Base-by-base conservation (phyloP, 2,329 filamentous ascomycete genomes). In the Phyllachora maydis region DNA sequence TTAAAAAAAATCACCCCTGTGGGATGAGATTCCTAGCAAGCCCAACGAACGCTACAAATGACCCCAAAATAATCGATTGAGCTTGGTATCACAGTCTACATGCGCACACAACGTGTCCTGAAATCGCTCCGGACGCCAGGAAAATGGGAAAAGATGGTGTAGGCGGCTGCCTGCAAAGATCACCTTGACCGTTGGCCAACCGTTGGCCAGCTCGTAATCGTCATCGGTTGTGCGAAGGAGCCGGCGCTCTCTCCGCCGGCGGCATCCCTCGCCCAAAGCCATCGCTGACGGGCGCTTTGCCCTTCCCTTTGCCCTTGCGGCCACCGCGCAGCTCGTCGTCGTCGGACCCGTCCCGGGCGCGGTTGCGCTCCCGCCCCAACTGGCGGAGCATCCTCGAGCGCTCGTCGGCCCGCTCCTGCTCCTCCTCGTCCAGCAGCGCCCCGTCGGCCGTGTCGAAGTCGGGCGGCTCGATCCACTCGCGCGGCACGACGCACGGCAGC, bases 381-480 rank as follows among this genome's bases (percentile, higher is more conserved):
- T 30, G 32, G 23, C 32, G 28, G 22, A 40, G 21, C 36, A 40
- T 41, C 28, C 36, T 36, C 18, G 34, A 35, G 25, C 35, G 53
- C 49, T 68, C 70, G 31, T 59, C 45, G 2, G 47, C 43, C 11
- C 59, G 52, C 27, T 63, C 54, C n/a, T n/a, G n/a, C 23, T 61
- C 56, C 24, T 54, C 47, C 45, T 58, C 59, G 18, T 68, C 63
- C 26, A 81, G 45, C 28, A 78, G 52, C 39, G 69, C 71, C 29
- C 73, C 75, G 30, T 79, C 73, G 16, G 65, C 68, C 10, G 63
- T 70, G 29, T 78, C 73, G 38, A 67, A 72, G 35, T 82, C 77
- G 2, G 78, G 78, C 23, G 77, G 71, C 21, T 72, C 65, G 31
- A 88, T 66, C 78, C 78, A 88, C 39, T 83, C 77, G 30, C 62